Base-by-base conservation (phyloP, 164 flowering plant species). In the Warburgia ugandensis region DNA sequence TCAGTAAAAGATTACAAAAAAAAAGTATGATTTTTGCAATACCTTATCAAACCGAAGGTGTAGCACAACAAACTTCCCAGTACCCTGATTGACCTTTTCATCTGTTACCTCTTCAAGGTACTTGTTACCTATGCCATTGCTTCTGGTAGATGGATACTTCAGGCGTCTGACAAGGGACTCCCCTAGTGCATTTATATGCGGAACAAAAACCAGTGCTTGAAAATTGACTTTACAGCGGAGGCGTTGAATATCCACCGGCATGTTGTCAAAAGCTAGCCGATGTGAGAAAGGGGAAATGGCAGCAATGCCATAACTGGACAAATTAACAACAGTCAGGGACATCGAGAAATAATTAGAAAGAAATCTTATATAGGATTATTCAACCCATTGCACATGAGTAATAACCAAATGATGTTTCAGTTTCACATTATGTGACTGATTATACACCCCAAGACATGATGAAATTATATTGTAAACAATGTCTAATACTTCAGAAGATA, bases 11-110 rank as follows among this genome's bases (percentile, higher is more conserved):
- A 3, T 8, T 43, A 11, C 11, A 3, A 20, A 20, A 10, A n/a
- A 13, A 44, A 12, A 37, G 4, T 19, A 37, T 3, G 9, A 50
- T 25, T 2, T 9, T 4, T 14, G 7, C 9, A 40, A 41, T 81
- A 81, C 98, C 90, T 94, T 94, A 57, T 94, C 99, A 68, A 94
- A 94, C 10, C 99, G 85, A 66, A 94, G 97, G 55, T 94, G 99
- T 11, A 94, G 77, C 42, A 81, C 99, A 45, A 73, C 96, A 70
- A 80, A 89, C 52, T 86, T 94, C 61, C 75, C 69, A 14, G 64
- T 54, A 17, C 62, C 62, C 49, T 56, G 65, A 20, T 48, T 67
- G 52, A 50, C 54, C 43, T 41, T 43, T 9, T 45, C 30, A 64
- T 73, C 73, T 26, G 73, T 74, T 40, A 52, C 63, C 53, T 73